Evolutionary conservation across 2,329 filamentous ascomycete species (phyloP), one percentile per base, ranked within the genome.

Genomic region (Graphilbum sp.): DNA sequence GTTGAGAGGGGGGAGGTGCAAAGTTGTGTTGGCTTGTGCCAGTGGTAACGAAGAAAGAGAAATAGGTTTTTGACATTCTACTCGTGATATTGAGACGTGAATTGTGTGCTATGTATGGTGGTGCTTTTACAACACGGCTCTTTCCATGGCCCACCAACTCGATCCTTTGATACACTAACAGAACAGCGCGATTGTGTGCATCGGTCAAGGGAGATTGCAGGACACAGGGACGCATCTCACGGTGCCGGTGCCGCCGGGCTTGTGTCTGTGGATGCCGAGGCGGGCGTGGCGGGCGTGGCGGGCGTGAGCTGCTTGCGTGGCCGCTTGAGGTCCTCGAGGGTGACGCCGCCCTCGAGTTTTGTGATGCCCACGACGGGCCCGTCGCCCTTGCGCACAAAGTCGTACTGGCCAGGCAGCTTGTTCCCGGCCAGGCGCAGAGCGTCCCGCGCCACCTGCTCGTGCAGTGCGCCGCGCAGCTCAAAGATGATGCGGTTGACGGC

Each of bases 341-440:
- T 93, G 21, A 93, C 58, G 9, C 86, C 86, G 42, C 85, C 67
- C 29, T 69, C 74, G 39, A 98, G 61, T 59, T 94, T 95, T 17
- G 87, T 96, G 45, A 95, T 75, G 23, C 90, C 90, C 54, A 98
- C 88, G 29, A 94, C 72, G 0, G 90, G 76, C 3, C 86, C 68
- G 50, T 95, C 90, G 8, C 85, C 86, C 61, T 84, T 95, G 65
- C 79, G 85, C 25, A 95, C 86, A 54, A 96, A 94, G 54, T 95
- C 86, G 64, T 85, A 98, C 54, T 80, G 67, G 2, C 82, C 81
- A 36, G 90, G 90, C 58, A 98, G 64, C 65, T 98, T 98, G 60
- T 92, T 85, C 32, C 84, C 90, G 15, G 90, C 90, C 55, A 98
- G 63, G 46, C 90, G 73, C 62, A 98, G 93, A 24, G 90, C 90